Evolutionary conservation across 1,284 basidiomycete genomes (phyloP).

Genomic region (Cystobasidium slooffiae): DNA sequence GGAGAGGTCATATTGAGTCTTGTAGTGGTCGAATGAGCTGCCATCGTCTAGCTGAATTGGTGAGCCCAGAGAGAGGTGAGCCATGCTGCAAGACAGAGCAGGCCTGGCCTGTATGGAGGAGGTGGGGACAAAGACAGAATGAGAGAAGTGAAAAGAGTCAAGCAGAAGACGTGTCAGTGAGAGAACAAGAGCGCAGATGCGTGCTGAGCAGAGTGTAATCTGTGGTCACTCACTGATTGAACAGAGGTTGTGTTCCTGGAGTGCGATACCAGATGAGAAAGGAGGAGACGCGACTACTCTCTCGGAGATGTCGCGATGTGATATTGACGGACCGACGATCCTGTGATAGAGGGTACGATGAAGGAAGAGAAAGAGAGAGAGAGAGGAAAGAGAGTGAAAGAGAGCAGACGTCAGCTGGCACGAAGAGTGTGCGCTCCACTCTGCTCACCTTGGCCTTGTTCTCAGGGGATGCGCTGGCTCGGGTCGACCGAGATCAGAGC

Average conservation of each 20-base stretch:
- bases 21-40: not conserved
- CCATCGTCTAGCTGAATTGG: slow-evolving; percentile 4
- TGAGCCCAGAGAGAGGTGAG: slow-evolving; percentile 2
- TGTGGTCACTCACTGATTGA: no score
- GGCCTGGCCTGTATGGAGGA: no score
- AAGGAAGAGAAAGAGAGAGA: not conserved
- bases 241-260: no score
- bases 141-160: no score
- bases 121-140: no score
- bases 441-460: not conserved
- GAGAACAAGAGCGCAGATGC: no score
- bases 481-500: not conserved
- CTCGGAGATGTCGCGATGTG: not conserved
- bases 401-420: slow-evolving; percentile 5
- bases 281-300: not conserved
- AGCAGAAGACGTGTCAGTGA: no score
- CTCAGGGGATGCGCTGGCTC: not conserved
- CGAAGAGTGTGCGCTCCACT: not conserved
- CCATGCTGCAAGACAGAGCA: not conserved
- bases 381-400: no score
- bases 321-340: no score
- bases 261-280: no score
- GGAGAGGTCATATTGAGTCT: not conserved
- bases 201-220: no score
- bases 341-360: not conserved